Base-by-base conservation (phyloP, 164 flowering plant genomes). In the Nelumbo lutea region DNA sequence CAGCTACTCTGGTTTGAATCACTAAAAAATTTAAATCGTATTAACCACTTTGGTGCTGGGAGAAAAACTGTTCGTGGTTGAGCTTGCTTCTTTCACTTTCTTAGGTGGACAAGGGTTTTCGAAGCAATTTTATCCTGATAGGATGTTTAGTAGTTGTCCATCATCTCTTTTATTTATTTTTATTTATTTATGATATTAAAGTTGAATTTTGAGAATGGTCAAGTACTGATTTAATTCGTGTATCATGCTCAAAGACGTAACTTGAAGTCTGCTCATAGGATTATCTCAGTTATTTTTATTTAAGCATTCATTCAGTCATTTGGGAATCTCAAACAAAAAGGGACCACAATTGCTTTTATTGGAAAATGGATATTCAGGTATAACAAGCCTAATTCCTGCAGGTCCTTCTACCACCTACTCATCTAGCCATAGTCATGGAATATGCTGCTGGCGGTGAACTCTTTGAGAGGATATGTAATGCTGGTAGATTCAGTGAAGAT, bases 371-470 rank as follows among this genome's bases (percentile, higher is more conserved):
- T 46, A 7, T 46, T 46, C 7, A 46, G 7, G 48, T 44, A 3
- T 3, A 46, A 51, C 8, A 44, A 52, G 9, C 9, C 13, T 68
- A 15, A 11, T 58, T 15, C 46, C 61, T 78, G 70, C 79, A 91
- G 95, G 93, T 91, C 41, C 67, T 85, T 68, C 70, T 90, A 43
- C 89, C 97, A 2, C 88, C 94, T n/a, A 87, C 91, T 63, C 97
- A 90, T 78, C 83, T 91, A 43, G 97, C 85, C 42, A 91, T 91
- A 48, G 88, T 89, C 61, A 91, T 91, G 97, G 95, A 91, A 67
- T 91, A 91, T 80, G 95, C 95, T 61, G 79, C 91, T 2, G 95
- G 95, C 7, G 97, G 97, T 64, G 97, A 91, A 78, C 89, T 91
- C 27, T 88, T 86, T 72, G 91, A 79, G 66, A 79, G 93, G 77